Percentiles rank a stretch among this genome's conserved stretches.
phyloP scores from a whole-genome alignment of 257 asterid genomes.

The Solanum sejunctum region DNA sequence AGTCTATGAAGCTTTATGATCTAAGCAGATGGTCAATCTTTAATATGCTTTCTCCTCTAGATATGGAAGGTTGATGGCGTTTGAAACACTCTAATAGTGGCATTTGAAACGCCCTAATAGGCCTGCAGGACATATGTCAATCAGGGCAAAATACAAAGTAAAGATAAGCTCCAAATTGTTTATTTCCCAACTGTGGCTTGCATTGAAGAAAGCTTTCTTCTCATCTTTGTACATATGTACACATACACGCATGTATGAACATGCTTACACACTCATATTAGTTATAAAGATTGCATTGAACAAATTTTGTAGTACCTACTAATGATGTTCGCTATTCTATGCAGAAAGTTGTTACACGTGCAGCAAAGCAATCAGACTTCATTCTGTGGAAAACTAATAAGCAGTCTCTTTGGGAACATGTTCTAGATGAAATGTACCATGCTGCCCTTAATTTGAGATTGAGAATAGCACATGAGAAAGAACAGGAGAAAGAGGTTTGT shows the following conservation, averaged over 20 bases:
- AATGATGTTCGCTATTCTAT: background rate
- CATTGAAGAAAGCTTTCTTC: background rate
- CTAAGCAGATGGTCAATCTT: background rate
- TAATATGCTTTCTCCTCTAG: background rate
- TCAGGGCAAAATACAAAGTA: background rate
- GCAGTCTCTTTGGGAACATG: conserved; percentile 20
- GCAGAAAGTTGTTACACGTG: conserved; percentile 41
- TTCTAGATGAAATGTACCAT: conserved; percentile 84
- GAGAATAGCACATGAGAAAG: conserved; percentile 51
- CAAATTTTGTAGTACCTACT: background rate
- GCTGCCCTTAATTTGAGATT: conserved; percentile 75
- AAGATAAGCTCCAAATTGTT: background rate
- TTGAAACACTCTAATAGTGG: background rate
- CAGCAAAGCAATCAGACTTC: conserved; percentile 19
- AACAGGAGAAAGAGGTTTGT: conserved; percentile 56
- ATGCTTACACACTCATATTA: background rate
- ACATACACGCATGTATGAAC: background rate
- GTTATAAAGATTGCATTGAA: background rate
- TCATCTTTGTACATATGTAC: background rate
- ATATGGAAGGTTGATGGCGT: background rate
- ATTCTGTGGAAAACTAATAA: conserved; percentile 48
- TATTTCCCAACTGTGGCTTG: background rate
- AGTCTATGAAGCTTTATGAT: background rate
- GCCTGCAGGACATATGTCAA: background rate
- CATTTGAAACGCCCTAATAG: background rate